Evolutionary conservation across 1,139 yeast genomes (phyloP), one percentile per base, ranked within the genome.

Genomic region (Zygosaccharomyces pseudobailii): DNA sequence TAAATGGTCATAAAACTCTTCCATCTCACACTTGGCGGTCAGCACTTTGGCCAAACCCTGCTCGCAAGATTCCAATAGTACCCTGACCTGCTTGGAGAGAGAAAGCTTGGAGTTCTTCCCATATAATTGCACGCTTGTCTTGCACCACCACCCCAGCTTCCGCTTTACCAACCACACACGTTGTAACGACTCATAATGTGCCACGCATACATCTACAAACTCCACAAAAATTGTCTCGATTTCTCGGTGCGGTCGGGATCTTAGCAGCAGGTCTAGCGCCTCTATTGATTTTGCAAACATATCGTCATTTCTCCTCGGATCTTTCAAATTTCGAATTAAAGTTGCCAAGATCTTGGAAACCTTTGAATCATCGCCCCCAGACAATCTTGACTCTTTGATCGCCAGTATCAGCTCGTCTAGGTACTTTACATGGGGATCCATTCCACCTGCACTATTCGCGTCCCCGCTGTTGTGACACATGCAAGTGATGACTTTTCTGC

Each of bases 371-470:
- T 46, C 54, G 28, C 44, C 34, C 10, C 27, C 36, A 4, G 46
- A 41, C 19, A 48, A 27, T 8, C 54, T 40, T 8, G 57, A 55
- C 19, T 55, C 62, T 36, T 49, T 54, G 20, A 63, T 55, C 10
- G 66, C 65, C 34, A 51, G 41, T 22, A 57, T 56, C 31, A 63
- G 46, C 40, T 63, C 68, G 43, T 63, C 65, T 23, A 63, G 42
- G 45, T 62, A 63, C 42, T 55, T 55, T 30, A 56, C 52, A 36
- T 60, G 58, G 10, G 61, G 47, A 22, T 60, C 64, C 64, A 60
- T 60, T 43, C 22, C 34, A 9, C 31, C 33, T 13, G n/a, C 13
- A 20, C 17, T 23, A 4, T n/a, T n/a, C 34, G n/a, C 34, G 5
- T 13, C n/a, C n/a, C 8, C 23, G 7, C 28, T 27, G 30, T 19